These are phyloP conservation scores for Arthrobotrys sphaeroides DNA, from an alignment of 2,329 filamentous ascomycete species.

Conservation along the genomic window DNA sequence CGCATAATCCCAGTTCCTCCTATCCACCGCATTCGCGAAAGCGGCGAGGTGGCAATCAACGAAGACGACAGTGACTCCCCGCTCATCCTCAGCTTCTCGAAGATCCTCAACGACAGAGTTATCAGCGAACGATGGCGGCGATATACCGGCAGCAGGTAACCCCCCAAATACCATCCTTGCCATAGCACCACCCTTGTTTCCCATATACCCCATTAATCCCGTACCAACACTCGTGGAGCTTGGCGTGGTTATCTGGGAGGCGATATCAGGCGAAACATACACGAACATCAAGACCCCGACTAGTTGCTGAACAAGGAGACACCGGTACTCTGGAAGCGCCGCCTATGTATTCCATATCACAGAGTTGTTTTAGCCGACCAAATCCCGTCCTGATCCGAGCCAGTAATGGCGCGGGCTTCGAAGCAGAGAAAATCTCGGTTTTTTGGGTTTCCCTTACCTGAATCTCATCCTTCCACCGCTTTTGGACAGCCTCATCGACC, in stretches of 20 bases:
- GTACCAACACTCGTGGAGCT: conserved; percentile 87
- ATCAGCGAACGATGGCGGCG: conserved; percentile 34
- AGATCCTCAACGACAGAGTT: conserved; percentile 1
- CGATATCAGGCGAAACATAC: conserved; percentile 82
- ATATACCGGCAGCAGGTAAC: conserved; percentile 42
- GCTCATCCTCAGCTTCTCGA: conserved; percentile 71
- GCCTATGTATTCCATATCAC: conserved; percentile 63
- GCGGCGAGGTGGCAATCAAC: conserved; percentile 92
- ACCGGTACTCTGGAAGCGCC: conserved; percentile 78
- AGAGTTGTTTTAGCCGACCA: conserved; percentile 28
- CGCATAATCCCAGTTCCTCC: conserved; percentile 86
- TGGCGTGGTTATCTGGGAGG: conserved; percentile 78
- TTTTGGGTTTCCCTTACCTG: conserved; percentile 53
- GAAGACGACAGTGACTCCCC: conserved; percentile 73
- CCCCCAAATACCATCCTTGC: conserved; percentile 80
- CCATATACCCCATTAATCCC: conserved; percentile 89
- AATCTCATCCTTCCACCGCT: conserved; percentile 82
- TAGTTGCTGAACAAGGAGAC: conserved; percentile 83
- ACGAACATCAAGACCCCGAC: conserved; percentile 84
- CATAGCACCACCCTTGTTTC: conserved; percentile 91
- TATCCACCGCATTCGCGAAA: conserved; percentile 81
- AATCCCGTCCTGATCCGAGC: background rate
- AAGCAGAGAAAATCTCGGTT: background rate
- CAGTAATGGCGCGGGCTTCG: background rate
- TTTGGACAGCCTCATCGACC: conserved; percentile 74